Conservation (phyloP, 2,329 filamentous ascomycete genomes). For the Phaeosphaeria sp. region DNA sequence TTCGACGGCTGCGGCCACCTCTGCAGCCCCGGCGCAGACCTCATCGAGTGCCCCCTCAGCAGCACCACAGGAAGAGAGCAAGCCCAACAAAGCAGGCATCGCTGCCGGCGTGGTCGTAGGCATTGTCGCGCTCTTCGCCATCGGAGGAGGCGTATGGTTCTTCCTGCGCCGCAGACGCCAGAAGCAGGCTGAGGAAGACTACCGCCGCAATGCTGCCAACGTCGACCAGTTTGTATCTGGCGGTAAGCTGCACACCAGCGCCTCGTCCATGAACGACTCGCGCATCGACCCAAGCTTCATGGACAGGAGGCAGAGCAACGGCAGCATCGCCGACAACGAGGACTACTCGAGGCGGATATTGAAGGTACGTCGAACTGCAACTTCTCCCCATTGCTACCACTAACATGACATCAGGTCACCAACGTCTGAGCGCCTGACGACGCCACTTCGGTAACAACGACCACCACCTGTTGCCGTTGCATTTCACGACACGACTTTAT, state of each 20-base stretch:
- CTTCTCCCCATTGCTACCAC: constrained; percentile 3
- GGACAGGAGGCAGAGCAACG: constrained; percentile 85
- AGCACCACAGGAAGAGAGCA: constrained; percentile 41
- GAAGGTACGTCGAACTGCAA: constrained; percentile 66
- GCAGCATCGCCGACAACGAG: constrained; percentile 95
- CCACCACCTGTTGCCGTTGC: constrained; percentile 3
- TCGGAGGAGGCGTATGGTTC: constrained; percentile 74
- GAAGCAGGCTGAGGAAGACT: constrained; percentile 81
- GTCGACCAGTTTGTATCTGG: constrained; percentile 75
- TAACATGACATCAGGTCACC: constrained; percentile 40
- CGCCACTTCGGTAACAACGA: constrained; percentile 6
- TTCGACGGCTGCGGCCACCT: constrained; percentile 20
- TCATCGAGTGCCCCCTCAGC: constrained; percentile 9
- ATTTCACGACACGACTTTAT: constrained; percentile 15
- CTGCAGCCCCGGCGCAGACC: constrained; percentile 48
- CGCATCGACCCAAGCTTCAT: constrained; percentile 84
- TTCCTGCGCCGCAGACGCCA: constrained; percentile 78
- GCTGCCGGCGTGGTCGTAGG: constrained; percentile 88
- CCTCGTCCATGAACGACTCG: constrained; percentile 77
- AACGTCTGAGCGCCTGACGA: constrained; percentile 37
- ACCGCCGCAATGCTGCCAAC: constrained; percentile 79
- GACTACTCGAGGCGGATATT: constrained; percentile 96
- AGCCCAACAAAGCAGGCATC: constrained; percentile 79
- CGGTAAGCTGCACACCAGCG: constrained; percentile 67
- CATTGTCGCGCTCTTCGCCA: constrained; percentile 71